Conservation (phyloP, 2,329 filamentous ascomycete genomes). For the Blumeria hordei region DNA sequence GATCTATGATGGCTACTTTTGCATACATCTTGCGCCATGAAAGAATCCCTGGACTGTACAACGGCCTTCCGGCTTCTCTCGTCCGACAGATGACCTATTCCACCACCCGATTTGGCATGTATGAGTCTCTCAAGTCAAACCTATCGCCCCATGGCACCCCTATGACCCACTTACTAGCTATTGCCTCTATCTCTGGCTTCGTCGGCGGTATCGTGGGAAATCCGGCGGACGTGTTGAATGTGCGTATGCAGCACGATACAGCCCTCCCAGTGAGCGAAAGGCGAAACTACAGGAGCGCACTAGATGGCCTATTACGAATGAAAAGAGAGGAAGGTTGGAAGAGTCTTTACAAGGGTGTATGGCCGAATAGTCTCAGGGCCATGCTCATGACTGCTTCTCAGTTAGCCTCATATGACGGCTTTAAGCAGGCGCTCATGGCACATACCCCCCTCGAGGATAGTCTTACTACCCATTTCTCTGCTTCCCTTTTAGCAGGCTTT, state of each 20-base stretch:
- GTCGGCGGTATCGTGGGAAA: constrained; percentile 78
- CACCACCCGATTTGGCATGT: constrained; percentile 87
- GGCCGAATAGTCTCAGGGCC: constrained; percentile 59
- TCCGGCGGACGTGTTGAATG: constrained; percentile 87
- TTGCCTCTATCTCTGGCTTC: constrained; percentile 67
- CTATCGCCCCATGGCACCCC: constrained; percentile 36
- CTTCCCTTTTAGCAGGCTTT: constrained; percentile 55
- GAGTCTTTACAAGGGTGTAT: constrained; percentile 63
- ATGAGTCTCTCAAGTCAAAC: constrained; percentile 70
- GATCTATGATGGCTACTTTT: constrained; percentile 69
- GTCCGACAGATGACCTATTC: constrained; percentile 90
- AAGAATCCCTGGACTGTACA: constrained; percentile 64
- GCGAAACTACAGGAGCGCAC: constrained; percentile 70
- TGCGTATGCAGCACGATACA: constrained; percentile 90
- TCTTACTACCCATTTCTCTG: constrained; percentile 54
- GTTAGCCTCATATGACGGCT: constrained; percentile 62
- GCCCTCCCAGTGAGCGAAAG: constrained; percentile 48
- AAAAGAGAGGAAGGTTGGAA: constrained; percentile 54
- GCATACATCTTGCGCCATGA: constrained; percentile 53
- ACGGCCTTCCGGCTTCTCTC: constrained; percentile 74
- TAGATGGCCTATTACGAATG: constrained; percentile 75
- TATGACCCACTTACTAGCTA: constrained; percentile 53
- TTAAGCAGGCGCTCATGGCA: constrained; percentile 45
- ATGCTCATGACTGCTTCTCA: constrained; percentile 76
- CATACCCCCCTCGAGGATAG: constrained; percentile 42